These are phyloP conservation scores for Neofusicoccum sp. DNA, from an alignment of 2,329 filamentous ascomycete species.

Conservation along the genomic window DNA sequence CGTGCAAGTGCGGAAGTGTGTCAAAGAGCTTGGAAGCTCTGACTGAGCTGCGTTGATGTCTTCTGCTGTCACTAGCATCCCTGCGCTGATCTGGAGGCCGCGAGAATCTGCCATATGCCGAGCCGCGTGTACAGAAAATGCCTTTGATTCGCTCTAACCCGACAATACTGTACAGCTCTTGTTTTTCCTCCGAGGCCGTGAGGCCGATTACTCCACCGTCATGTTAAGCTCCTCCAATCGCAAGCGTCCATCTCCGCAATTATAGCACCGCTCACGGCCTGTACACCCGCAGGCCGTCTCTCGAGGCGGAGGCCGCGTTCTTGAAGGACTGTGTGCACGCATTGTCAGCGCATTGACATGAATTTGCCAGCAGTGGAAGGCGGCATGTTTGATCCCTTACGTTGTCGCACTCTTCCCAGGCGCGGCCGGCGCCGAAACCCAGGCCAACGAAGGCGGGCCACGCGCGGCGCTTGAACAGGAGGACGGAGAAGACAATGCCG, in stretches of 20 bases:
- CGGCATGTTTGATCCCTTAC: conserved; percentile 29
- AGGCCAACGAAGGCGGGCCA: conserved; percentile 96
- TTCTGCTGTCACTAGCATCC: background rate
- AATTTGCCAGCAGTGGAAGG: background rate
- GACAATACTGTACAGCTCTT: conserved; percentile 16
- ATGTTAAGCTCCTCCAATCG: background rate
- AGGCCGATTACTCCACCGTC: background rate
- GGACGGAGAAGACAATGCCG: conserved; percentile 96
- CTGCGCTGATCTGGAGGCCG: conserved; percentile 8
- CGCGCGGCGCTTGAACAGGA: conserved; percentile 95
- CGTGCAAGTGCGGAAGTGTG: no score
- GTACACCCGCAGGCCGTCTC: conserved; percentile 49
- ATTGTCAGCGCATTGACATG: conserved; percentile 2
- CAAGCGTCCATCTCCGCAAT: background rate
- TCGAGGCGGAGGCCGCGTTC: conserved; percentile 47
- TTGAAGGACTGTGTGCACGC: conserved; percentile 48
- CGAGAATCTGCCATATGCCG: conserved; percentile 1
- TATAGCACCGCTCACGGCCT: conserved; percentile 36
- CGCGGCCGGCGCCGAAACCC: conserved; percentile 92
- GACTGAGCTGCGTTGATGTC: background rate
- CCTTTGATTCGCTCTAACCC: conserved; percentile 14
- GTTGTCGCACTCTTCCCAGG: conserved; percentile 97
- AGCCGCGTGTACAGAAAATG: conserved; percentile 13
- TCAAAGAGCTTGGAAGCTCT: background rate
- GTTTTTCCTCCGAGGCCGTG: background rate